Evolutionary conservation across 192 early-diverging fungal genomes (phyloP).

Genomic region (Dispira simplex): DNA sequence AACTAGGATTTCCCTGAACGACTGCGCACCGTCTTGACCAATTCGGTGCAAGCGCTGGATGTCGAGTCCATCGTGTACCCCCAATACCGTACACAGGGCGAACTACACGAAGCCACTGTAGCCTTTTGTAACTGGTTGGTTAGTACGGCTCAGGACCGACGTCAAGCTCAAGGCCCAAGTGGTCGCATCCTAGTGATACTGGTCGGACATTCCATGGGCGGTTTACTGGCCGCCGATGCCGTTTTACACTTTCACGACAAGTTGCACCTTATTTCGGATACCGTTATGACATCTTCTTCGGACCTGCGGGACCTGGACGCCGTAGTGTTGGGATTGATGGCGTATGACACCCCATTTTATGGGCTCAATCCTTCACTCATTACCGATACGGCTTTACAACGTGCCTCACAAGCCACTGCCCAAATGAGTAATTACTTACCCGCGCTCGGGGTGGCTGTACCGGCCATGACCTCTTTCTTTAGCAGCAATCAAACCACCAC

Average conservation of each 20-base stretch:
- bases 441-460: neutral
- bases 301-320: neutral
- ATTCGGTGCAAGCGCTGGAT: slow-evolving; percentile 20
- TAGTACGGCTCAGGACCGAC: slow-evolving; percentile 18
- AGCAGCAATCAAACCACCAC: neutral
- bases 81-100: slow-evolving; percentile 37
- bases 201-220: slow-evolving; percentile 41
- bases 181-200: slow-evolving; percentile 14
- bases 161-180: slow-evolving; percentile 12
- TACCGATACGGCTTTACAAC: slow-evolving; percentile 4
- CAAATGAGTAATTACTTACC: slow-evolving; percentile 1
- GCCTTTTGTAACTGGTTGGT: slow-evolving; percentile 31
- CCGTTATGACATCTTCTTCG: neutral
- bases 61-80: slow-evolving; percentile 34
- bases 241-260: neutral
- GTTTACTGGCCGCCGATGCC: slow-evolving; percentile 21
- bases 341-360: neutral
- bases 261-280: neutral
- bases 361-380: slow-evolving; percentile 3
- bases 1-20: slow-evolving; percentile 39
- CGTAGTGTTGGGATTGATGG: neutral
- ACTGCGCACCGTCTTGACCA: slow-evolving; percentile 27
- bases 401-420: neutral
- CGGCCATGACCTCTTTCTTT: neutral
- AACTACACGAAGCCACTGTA: slow-evolving; percentile 28